Conservation (phyloP, 345 rosid species). For the Pugionium cornutum region DNA sequence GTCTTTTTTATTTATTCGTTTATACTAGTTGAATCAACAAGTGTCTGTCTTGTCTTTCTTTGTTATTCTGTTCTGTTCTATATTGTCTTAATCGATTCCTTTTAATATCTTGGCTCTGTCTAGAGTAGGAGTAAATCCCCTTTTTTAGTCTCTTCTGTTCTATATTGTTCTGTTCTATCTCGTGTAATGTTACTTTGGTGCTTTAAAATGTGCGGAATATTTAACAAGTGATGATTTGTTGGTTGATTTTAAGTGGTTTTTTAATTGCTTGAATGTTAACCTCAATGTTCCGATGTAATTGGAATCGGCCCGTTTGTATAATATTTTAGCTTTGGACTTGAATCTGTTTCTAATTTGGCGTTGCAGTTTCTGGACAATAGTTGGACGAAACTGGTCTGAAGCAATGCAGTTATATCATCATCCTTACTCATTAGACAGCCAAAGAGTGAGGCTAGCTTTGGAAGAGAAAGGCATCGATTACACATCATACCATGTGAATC, state of each 20-base stretch:
- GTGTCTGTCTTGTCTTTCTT: conserved; percentile 9
- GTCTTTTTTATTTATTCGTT: background rate
- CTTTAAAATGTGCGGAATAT: background rate
- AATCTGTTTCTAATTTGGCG: conserved; percentile 13
- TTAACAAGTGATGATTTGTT: too few relatives aligned
- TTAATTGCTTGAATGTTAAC: too few relatives aligned
- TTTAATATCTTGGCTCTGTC: background rate
- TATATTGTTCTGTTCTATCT: background rate
- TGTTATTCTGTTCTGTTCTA: conserved; percentile 6
- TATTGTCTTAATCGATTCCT: background rate
- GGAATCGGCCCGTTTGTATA: background rate
- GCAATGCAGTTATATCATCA: conserved; percentile 94
- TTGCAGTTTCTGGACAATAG: conserved; percentile 10
- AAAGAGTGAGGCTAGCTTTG: conserved; percentile 79
- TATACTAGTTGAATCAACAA: too few relatives aligned
- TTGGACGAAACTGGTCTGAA: conserved; percentile 13
- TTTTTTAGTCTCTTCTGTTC: background rate
- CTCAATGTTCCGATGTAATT: too few relatives aligned
- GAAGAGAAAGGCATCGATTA: conserved; percentile 95
- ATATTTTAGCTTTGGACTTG: background rate
- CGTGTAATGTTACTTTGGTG: conserved; percentile 2
- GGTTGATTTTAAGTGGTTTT: too few relatives aligned
- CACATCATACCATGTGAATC: conserved; percentile 86
- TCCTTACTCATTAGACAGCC: conserved; percentile 83
- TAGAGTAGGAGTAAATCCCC: background rate